Evolutionary conservation across 1,139 yeast genomes (phyloP), one percentile per base, ranked within the genome.

Genomic region (Yamadazyma oceani): DNA sequence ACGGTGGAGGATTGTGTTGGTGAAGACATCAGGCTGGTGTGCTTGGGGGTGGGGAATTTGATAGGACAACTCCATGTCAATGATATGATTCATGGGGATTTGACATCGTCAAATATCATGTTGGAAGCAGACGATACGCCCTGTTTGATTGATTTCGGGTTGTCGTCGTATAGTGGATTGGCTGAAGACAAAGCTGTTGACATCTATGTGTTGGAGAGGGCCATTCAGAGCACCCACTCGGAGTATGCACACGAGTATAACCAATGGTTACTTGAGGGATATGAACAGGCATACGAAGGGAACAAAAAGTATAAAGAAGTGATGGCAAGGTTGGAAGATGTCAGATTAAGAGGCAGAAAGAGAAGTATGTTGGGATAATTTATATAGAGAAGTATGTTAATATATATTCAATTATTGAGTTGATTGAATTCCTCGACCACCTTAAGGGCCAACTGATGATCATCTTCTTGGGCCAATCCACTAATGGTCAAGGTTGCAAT

Each of bases 101-200:
- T 94, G 52, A 94, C 99, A 0, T 81, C 94, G 17, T 89, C 97
- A 0, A 94, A 94, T 54, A 77, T 90, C 21, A 74, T 94, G 34
- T 58, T 90, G 9, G 38, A 42, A 13, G 19, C 19, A 5, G 36
- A 32, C 2, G 60, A 62, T 53, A 57, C 51, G 6, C 88, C 95
- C 0, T 76, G 72, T 30, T 63, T 92, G 52, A 94, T 94, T 42
- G 99, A 94, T 55, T 92, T 94, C 62, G 99, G 99, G 0, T 71
- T 94, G 14, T 80, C 86, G 5, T 79, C 89, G n/a, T 81, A 82
- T 41, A 81, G 95, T 1, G 75, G 78, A 0, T 57, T 88, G 45
- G 75, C 86, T 0, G 98, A 94, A 53, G 97, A 92, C 56, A 89
- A 88, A 58, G 97, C 98, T 2, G 98, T 94, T 12, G 99, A 94